Evolutionary conservation across 2,329 filamentous ascomycete species (phyloP), one percentile per base, ranked within the genome.

Genomic region (Aaosphaeria arxii): DNA sequence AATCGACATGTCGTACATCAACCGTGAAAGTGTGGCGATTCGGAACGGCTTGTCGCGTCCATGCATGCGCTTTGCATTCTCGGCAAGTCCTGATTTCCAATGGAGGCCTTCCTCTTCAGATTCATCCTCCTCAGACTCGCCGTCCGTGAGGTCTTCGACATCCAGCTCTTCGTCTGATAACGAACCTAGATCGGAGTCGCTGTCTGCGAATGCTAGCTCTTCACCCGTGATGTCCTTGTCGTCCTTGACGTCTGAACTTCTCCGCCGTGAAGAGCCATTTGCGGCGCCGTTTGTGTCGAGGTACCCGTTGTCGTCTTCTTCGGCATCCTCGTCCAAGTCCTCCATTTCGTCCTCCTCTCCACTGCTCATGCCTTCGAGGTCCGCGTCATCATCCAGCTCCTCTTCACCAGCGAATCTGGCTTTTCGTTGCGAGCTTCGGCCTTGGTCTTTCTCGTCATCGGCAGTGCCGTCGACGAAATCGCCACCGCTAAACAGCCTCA

Each of bases 151-250:
- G 4, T 63, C 63, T 7, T 65, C 60, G 7, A 59, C 42, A 38
- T 67, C 63, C 2, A 46, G 55, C 30, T 67, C 80, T 6, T 83
- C 80, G 6, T 74, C 78, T 1, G 77, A 95, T 54, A 96, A 72
- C 4, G 92, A 96, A 5, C 94, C 94, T 4, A 99, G 79, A 66
- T 99, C 95, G 0, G 94, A 99, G 69, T 99, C 95, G 63, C 90
- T 96, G 63, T 99, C 94, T 11, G 94, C 94, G 74, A 96, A 99
- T 1, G 85, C 89, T 48, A 97, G 62, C 46, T 96, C 89, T 30
- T 84, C 88, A 3, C n/a, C n/a, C 2, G n/a, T n/a, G 28, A 84
- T 52, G 6, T 51, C 44, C 43, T 61, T 49, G 13, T 36, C 33
- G 9, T 57, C 63, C 40, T 67, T 64, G 6, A 43, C 39, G 4